phyloP scores from a whole-genome alignment of 352 stramenopile genomes.

The Pythium insidiosum region DNA sequence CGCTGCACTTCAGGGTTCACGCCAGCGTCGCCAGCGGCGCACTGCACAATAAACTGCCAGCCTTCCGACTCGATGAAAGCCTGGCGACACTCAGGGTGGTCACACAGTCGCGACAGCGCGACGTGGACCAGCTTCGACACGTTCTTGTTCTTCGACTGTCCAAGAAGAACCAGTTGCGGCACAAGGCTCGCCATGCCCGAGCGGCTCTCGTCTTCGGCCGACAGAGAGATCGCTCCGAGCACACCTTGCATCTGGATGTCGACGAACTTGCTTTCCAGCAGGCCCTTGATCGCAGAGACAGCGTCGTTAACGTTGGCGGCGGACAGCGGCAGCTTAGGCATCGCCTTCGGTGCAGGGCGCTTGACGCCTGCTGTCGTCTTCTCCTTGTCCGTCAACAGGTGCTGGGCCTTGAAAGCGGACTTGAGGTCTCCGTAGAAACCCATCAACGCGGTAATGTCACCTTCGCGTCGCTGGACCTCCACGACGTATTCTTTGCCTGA shows the following conservation, averaged over 20 bases:
- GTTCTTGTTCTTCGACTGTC: constrained; percentile 49
- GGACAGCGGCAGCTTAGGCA: constrained; percentile 38
- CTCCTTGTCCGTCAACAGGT: constrained; percentile 59
- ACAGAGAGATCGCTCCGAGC: constrained; percentile 74
- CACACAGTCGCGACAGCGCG: constrained; percentile 67
- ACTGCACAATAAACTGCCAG: constrained; percentile 82
- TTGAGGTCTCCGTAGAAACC: constrained; percentile 72
- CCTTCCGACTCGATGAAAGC: constrained; percentile 73
- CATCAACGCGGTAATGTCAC: constrained; percentile 80
- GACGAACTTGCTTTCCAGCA: constrained; percentile 70
- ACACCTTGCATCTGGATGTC: constrained; percentile 80
- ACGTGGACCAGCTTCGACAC: constrained; percentile 61
- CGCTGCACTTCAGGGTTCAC: constrained; percentile 72
- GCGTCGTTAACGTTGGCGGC: constrained; percentile 40
- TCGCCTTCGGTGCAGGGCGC: constrained; percentile 52
- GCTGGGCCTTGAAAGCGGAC: constrained; percentile 62
- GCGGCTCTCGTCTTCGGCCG: constrained; percentile 40
- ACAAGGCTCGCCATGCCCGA: constrained; percentile 60
- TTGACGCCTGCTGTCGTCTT: constrained; percentile 37
- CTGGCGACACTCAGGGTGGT: constrained; percentile 79
- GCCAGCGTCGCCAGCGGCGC: constrained; percentile 43
- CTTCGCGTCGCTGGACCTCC: constrained; percentile 67
- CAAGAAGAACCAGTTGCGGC: constrained; percentile 55
- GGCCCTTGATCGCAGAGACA: constrained; percentile 51
- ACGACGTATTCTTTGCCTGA: constrained; percentile 63